phyloP scores from a whole-genome alignment of 805 yeast genomes.

The Vanderwaltozyma verrucispora region DNA sequence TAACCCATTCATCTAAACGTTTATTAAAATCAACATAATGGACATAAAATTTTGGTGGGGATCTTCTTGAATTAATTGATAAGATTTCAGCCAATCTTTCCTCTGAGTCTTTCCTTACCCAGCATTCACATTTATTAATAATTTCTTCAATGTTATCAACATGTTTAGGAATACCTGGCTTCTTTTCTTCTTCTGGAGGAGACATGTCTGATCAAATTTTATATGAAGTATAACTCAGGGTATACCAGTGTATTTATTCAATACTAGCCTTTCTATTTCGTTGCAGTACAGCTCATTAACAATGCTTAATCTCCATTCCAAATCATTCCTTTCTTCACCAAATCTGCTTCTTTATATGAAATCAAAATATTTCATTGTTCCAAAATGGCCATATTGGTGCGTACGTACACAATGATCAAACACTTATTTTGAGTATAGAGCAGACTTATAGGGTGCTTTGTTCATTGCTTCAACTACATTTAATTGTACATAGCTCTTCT shows the following conservation, averaged over 20 bases:
- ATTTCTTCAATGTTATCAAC: slow-evolving; percentile 38
- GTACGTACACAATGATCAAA: too few species aligned
- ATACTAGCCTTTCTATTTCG: too few species aligned
- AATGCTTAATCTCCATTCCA: too few species aligned
- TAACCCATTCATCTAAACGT: slow-evolving; percentile 93
- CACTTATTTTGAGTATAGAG: too few species aligned
- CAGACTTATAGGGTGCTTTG: too few species aligned
- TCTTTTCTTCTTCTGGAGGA: slow-evolving; percentile 2
- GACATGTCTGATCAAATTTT: slow-evolving; percentile 3
- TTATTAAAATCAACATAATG: slow-evolving; percentile 93
- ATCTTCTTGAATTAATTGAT: slow-evolving; percentile 63
- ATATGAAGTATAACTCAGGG: too few species aligned
- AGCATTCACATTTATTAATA: slow-evolving; percentile 70
- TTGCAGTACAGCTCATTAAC: too few species aligned
- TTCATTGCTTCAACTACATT: too few species aligned
- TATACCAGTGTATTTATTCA: too few species aligned
- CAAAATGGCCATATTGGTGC: too few species aligned
- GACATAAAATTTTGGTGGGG: slow-evolving; percentile 74
- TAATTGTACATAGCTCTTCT: too few species aligned
- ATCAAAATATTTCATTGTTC: background rate
- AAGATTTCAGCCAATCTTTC: slow-evolving; percentile 76
- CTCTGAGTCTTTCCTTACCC: slow-evolving; percentile 71
- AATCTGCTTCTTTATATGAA: too few species aligned
- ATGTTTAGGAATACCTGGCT: slow-evolving; percentile 17
- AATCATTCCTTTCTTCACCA: background rate